These are phyloP conservation scores for Endocalyx cinctus DNA, from an alignment of 2,329 filamentous ascomycete genomes.

Conservation along the genomic window DNA sequence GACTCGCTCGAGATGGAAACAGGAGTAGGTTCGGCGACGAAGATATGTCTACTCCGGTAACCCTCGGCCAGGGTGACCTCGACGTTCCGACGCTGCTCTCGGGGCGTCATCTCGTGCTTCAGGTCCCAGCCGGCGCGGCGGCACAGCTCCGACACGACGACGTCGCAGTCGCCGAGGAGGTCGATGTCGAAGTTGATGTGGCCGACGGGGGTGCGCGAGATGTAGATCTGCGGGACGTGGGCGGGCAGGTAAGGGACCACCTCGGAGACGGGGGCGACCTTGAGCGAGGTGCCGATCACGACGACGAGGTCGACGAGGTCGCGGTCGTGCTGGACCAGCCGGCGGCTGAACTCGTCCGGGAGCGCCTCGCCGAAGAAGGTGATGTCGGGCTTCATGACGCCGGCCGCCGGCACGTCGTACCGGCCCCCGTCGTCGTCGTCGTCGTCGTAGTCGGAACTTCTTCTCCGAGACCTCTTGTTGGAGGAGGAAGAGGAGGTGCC, in stretches of 20 bases:
- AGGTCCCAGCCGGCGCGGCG: conserved; percentile 76
- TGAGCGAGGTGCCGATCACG: conserved; percentile 92
- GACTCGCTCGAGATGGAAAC: too few relatives aligned
- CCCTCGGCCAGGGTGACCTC: conserved; percentile 48
- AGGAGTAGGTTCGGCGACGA: too few relatives aligned
- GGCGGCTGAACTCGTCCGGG: conserved; percentile 74
- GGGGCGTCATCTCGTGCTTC: conserved; percentile 77
- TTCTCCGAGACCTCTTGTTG: conserved; percentile 30
- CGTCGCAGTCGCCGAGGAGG: conserved; percentile 90
- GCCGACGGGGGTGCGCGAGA: conserved; percentile 75
- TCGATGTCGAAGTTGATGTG: conserved; percentile 97
- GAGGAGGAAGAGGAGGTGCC: conserved; percentile 29
- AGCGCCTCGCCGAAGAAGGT: conserved; percentile 95
- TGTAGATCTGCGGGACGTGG: conserved; percentile 85
- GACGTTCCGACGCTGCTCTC: conserved; percentile 57
- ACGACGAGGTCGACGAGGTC: conserved; percentile 82
- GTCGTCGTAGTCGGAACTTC: conserved; percentile 36
- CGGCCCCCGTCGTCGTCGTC: conserved; percentile 48
- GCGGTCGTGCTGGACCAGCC: conserved; percentile 76
- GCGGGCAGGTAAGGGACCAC: conserved; percentile 75
- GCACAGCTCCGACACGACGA: conserved; percentile 82
- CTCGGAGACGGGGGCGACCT: conserved; percentile 91
- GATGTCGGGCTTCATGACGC: conserved; percentile 95
- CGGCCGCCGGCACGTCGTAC: conserved; percentile 62
- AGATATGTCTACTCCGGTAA: conserved; percentile 39